These are phyloP conservation scores for Annona squamosa DNA, from an alignment of 164 flowering plant genomes.

Conservation along the genomic window DNA sequence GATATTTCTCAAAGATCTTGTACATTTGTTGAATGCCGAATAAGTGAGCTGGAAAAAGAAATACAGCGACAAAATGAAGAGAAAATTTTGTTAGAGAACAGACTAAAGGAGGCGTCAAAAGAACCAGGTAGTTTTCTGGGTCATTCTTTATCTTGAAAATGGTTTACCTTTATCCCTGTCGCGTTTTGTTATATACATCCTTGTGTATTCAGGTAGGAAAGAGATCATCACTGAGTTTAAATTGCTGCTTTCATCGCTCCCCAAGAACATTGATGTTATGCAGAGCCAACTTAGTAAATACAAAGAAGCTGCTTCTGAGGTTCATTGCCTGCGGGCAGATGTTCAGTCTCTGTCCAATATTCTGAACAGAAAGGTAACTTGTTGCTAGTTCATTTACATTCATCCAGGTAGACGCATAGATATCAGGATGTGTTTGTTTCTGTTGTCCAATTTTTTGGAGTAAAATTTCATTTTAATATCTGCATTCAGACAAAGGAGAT, in stretches of 20 bases:
- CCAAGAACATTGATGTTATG: conserved; percentile 68
- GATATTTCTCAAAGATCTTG: conserved; percentile 60
- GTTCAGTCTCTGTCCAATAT: conserved; percentile 61
- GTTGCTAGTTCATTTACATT: neutral
- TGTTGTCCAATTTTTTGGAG: neutral
- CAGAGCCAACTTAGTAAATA: conserved; percentile 61
- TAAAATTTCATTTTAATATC: conserved; percentile 9
- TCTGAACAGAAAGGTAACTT: conserved; percentile 64
- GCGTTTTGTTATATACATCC: neutral
- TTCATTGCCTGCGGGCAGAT: conserved; percentile 73
- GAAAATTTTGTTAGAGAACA: conserved; percentile 45
- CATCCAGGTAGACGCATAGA: neutral
- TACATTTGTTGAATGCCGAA: conserved; percentile 44
- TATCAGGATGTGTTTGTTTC: neutral
- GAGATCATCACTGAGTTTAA: conserved; percentile 76
- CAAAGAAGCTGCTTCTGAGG: conserved; percentile 73
- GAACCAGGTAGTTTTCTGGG: conserved; percentile 60
- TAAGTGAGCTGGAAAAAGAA: conserved; percentile 45
- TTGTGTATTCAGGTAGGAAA: conserved; percentile 63
- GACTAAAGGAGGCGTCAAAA: conserved; percentile 59
- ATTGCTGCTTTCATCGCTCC: conserved; percentile 75
- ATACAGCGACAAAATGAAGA: conserved; percentile 49
- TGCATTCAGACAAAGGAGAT: conserved; percentile 51
- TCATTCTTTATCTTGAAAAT: neutral
- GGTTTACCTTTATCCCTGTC: neutral